Base-by-base conservation (phyloP, 1,284 basidiomycete genomes). In the Cryptococcus jaspeensis region DNA sequence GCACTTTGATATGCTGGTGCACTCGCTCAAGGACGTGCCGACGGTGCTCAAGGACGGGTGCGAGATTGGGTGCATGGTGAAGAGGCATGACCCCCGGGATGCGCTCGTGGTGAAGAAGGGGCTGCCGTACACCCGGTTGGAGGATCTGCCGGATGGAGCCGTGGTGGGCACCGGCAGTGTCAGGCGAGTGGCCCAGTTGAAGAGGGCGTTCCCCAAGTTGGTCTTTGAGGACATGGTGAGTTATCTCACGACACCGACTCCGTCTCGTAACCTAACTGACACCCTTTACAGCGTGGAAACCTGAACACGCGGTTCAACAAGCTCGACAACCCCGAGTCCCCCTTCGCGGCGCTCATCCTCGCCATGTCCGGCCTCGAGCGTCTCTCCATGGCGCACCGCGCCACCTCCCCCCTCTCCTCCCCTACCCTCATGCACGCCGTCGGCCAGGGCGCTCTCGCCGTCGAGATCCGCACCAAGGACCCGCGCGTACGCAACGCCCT, bases 121-220 rank as follows among this genome's bases (percentile, higher is more conserved):
- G 1, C 78, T 87, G 65, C 70, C 78, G 6, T 94, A 89, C 81
- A 88, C 83, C 74, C 82, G 78, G 2, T 80, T 99, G 52, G 87
- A 88, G 49, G 93, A 98, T 49, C 75, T 99, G 50, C 93, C 94
- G 1, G 83, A 85, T 12, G 94, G 93, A 15, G 89, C 87, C 61
- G 89, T 95, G 20, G 86, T 99, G 13, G 96, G 96, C 11, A 98
- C 96, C 37, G 92, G 92, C 62, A 94, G 91, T 69, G 90, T 99
- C 22, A 83, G 96, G 53, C 80, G 96, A 56, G 87, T 97, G 40
- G 95, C 96, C 2, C 94, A 98, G 77, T 77, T 99, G 56, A 87
- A 87, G 76, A 83, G 89, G 63, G 83, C 81, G 49, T 95, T 86
- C 76, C 91, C 91, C 0, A 78, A 83, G 52, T 81, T 99, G 49